Percentiles rank a stretch among this genome's conserved stretches.
Evolutionary conservation across 306 rosid genomes (phyloP).

Genomic region (Cyamopsis tetragonoloba): DNA sequence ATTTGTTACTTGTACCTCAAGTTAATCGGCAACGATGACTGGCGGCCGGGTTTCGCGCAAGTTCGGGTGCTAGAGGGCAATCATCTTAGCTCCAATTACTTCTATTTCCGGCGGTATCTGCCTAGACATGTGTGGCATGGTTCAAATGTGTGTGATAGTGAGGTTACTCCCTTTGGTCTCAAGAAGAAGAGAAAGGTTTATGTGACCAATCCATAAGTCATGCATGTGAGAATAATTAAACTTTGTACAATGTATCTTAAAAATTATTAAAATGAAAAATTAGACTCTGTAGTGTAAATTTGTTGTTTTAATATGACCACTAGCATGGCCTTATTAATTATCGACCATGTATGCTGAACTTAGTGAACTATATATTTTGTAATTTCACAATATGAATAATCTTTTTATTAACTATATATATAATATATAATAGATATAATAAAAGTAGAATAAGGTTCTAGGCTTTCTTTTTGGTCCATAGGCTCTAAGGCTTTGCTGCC

Average conservation of each 20-base stretch:
- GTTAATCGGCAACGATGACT: slow-evolving; percentile 56
- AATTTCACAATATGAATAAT: too few relatives aligned
- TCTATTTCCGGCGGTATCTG: slow-evolving; percentile 53
- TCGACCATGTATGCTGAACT: too few relatives aligned
- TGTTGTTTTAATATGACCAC: not conserved
- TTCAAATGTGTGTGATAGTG: slow-evolving; percentile 54
- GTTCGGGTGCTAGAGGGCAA: slow-evolving; percentile 42
- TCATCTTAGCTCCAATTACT: slow-evolving; percentile 52
- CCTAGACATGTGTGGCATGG: slow-evolving; percentile 88
- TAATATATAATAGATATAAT: too few relatives aligned
- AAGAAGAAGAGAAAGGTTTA: slow-evolving; percentile 48
- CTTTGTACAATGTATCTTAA: not conserved
- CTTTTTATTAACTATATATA: too few relatives aligned
- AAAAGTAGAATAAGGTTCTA: too few relatives aligned
- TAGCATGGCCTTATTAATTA: too few relatives aligned
- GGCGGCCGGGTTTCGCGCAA: slow-evolving; percentile 77
- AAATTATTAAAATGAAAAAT: not conserved
- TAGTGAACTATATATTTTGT: too few relatives aligned
- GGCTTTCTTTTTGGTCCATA: too few relatives aligned
- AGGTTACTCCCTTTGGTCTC: slow-evolving; percentile 67
- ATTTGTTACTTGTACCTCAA: slow-evolving; percentile 74
- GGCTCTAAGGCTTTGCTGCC: too few relatives aligned
- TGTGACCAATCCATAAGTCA: slow-evolving; percentile 20
- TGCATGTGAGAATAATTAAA: not conserved
- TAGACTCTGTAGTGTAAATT: not conserved